phyloP scores from a whole-genome alignment of 1,139 yeast genomes.

The Nakaseomyces glabratus region DNA sequence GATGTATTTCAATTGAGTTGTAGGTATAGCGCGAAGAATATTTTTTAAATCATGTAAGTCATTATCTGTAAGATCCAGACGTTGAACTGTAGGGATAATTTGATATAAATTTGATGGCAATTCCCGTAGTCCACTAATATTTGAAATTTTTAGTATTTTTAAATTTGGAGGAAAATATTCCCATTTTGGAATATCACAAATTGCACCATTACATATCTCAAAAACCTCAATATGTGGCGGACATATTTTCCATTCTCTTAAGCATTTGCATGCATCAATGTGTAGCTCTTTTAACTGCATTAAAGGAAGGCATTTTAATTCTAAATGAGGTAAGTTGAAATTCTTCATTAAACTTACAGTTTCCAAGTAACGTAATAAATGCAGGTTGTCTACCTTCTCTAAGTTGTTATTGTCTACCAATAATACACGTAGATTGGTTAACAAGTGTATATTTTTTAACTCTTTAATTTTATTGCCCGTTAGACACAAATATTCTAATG shows the following conservation, averaged over 20 bases:
- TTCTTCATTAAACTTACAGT: conserved; percentile 1
- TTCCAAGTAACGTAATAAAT: neutral
- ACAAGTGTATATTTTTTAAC: conserved; percentile 15
- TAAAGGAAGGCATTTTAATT: conserved; percentile 2
- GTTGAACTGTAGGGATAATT: conserved; percentile 7
- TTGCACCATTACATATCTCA: conserved; percentile 6
- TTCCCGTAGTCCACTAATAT: conserved; percentile 7
- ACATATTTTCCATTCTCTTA: conserved; percentile 3
- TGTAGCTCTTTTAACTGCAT: conserved; percentile 7
- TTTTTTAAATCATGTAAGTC: conserved; percentile 6
- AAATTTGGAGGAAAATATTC: conserved; percentile 7
- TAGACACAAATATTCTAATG: conserved; percentile 21
- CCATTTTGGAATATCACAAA: conserved; percentile 8
- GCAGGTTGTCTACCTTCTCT: neutral
- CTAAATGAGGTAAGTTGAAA: neutral
- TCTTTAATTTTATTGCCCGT: conserved; percentile 18
- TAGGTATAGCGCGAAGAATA: conserved; percentile 4
- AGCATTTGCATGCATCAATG: conserved; percentile 6
- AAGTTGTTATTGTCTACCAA: conserved; percentile 18
- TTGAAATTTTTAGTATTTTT: conserved; percentile 7
- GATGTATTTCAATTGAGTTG: neutral
- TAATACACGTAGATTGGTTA: conserved; percentile 16
- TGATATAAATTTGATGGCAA: conserved; percentile 9
- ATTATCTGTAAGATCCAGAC: conserved; percentile 8
- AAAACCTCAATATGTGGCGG: conserved; percentile 7